Evolutionary conservation across 345 rosid species (phyloP).

Genomic region (Cardamine chenopodiifolia): DNA sequence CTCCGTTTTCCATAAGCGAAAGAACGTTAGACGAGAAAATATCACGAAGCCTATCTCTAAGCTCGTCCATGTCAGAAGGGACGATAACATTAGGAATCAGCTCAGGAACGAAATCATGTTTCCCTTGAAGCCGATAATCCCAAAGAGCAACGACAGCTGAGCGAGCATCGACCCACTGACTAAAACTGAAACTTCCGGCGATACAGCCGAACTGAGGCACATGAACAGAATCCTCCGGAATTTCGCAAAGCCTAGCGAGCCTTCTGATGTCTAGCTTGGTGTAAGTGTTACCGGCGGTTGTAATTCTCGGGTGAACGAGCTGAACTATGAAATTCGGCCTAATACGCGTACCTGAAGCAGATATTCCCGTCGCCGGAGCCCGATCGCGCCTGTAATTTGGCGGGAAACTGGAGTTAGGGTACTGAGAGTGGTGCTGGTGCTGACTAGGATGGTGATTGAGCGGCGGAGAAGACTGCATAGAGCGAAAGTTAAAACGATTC

Average conservation of each 20-base stretch:
- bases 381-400: constrained; percentile 36
- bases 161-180: constrained; percentile 54
- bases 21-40: constrained; percentile 47
- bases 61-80: constrained; percentile 51
- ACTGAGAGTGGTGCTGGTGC: constrained; percentile 10
- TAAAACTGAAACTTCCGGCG: constrained; percentile 46
- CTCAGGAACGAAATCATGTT: constrained; percentile 37
- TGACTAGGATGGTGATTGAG: constrained; percentile 18
- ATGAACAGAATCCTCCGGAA: constrained; percentile 21
- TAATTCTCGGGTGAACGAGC: constrained; percentile 21
- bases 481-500: background rate
- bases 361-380: background rate
- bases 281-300: background rate
- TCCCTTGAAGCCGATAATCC: constrained; percentile 51
- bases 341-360: constrained; percentile 1
- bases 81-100: constrained; percentile 43
- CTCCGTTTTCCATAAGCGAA: constrained; percentile 50
- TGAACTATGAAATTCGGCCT: constrained; percentile 44
- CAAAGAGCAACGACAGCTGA: constrained; percentile 47
- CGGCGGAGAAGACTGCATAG: constrained; percentile 11
- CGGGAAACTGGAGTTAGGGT: constrained; percentile 37
- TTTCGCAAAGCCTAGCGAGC: constrained; percentile 23
- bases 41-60: constrained; percentile 42
- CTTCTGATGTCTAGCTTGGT: constrained; percentile 11
- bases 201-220: constrained; percentile 19